These are phyloP conservation scores for Coemansia erecta DNA, from an alignment of 192 early-diverging fungal species.

Conservation along the genomic window DNA sequence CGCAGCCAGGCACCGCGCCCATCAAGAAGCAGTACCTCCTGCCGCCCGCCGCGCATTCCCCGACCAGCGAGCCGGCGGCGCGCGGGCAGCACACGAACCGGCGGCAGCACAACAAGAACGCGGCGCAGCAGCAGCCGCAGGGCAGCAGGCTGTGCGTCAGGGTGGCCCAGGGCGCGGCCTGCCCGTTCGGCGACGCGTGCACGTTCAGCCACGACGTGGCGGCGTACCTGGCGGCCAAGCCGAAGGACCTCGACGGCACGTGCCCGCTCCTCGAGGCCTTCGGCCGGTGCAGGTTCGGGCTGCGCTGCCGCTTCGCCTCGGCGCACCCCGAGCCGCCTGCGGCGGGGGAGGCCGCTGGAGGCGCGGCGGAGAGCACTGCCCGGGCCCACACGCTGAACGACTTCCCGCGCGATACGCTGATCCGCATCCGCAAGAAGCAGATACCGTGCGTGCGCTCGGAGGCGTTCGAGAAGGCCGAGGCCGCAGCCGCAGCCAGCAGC, in stretches of 20 bases:
- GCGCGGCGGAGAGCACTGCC: too few species aligned
- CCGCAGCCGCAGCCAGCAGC: too few species aligned
- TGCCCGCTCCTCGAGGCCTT: slow-evolving; percentile 72
- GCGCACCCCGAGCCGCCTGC: slow-evolving; percentile 54
- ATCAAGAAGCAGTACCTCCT: neutral
- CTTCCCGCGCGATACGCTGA: slow-evolving; percentile 22
- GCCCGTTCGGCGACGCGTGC: slow-evolving; percentile 61
- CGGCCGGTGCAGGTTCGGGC: slow-evolving; percentile 68
- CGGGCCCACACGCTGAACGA: slow-evolving; percentile 21
- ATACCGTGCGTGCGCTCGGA: slow-evolving; percentile 45
- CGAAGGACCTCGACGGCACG: slow-evolving; percentile 65
- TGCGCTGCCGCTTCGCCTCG: slow-evolving; percentile 60
- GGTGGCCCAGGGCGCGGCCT: slow-evolving; percentile 50
- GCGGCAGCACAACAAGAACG: slow-evolving; percentile 11
- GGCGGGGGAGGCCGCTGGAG: too few species aligned
- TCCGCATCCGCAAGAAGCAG: slow-evolving; percentile 36
- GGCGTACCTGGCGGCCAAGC: slow-evolving; percentile 70
- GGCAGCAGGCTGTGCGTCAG: slow-evolving; percentile 54
- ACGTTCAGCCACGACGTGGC: slow-evolving; percentile 77
- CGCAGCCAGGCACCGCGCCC: neutral
- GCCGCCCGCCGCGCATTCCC: neutral
- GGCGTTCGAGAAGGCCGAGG: slow-evolving; percentile 35
- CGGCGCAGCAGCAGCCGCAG: neutral
- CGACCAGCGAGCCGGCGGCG: neutral
- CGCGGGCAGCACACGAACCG: slow-evolving; percentile 29